These are phyloP conservation scores for Trametes punicea DNA, from an alignment of 768 basidiomycete genomes.

Conservation along the genomic window DNA sequence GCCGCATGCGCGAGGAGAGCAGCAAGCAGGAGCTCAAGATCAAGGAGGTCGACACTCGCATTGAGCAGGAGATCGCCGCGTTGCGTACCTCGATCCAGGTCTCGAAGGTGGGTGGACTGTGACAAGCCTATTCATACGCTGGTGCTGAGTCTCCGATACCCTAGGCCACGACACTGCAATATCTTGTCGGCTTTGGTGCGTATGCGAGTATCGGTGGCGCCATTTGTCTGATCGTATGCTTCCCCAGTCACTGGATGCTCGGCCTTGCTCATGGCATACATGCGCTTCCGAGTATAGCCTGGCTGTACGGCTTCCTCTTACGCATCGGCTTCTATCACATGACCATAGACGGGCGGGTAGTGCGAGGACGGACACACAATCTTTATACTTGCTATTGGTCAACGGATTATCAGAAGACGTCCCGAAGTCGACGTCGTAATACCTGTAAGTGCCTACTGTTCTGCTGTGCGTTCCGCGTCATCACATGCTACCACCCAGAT, in stretches of 20 bases:
- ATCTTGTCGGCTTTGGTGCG: constrained; percentile 83
- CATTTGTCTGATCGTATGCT: not conserved
- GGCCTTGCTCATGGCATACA: constrained; percentile 82
- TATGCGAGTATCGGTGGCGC: constrained; percentile 11
- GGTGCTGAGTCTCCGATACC: not conserved
- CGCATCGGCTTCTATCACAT: not conserved
- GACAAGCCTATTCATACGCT: not conserved
- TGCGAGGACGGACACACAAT: not conserved
- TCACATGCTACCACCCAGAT: constrained; percentile 1
- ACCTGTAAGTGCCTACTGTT: constrained; percentile 5
- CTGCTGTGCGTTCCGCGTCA: not conserved
- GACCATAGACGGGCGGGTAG: not conserved
- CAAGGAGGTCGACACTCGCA: constrained; percentile 95
- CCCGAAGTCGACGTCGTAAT: constrained; percentile 5
- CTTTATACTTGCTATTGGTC: not conserved
- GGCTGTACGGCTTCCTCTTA: not conserved
- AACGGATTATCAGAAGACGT: not conserved
- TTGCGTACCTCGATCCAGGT: constrained; percentile 81
- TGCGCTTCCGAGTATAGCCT: constrained; percentile 58
- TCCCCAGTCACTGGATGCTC: constrained; percentile 81
- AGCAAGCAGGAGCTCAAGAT: constrained; percentile 92
- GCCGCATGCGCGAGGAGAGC: constrained; percentile 90
- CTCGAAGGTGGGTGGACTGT: constrained; percentile 58
- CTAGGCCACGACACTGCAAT: constrained; percentile 82
- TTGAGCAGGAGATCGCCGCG: constrained; percentile 92